phyloP scores from a whole-genome alignment of 768 basidiomycete genomes.

The Dendrothele bispora region DNA sequence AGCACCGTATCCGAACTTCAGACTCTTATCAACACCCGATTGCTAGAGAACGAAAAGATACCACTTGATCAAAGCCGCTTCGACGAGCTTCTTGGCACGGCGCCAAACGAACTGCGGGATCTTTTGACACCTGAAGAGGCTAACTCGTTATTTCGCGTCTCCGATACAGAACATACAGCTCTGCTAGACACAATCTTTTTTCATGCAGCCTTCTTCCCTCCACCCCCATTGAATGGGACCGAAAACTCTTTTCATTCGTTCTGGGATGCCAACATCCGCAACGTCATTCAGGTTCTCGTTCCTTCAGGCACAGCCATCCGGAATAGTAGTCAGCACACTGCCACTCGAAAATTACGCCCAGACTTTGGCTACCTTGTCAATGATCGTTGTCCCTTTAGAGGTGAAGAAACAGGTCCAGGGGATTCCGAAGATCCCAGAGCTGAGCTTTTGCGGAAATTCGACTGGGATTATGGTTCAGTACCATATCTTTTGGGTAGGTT shows the following conservation, averaged over 20 bases:
- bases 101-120: no score
- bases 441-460: constrained; percentile 17
- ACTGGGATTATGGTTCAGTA: constrained; percentile 22
- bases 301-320: constrained; percentile 18
- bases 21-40: no score
- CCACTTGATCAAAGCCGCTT: no score
- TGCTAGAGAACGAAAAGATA: no score
- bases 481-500: constrained; percentile 23
- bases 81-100: no score
- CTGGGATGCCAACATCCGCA: constrained; percentile 25
- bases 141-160: no score
- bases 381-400: constrained; percentile 20
- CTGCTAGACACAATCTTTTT: no score
- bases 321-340: constrained; percentile 15
- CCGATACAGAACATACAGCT: no score
- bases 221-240: constrained; percentile 11
- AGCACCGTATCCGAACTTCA: no score
- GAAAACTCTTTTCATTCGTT: constrained; percentile 14
- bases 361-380: constrained; percentile 18
- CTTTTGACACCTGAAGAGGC: no score
- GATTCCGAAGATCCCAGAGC: constrained; percentile 14
- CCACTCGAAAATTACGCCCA: constrained; percentile 15
- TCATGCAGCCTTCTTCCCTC: no score
- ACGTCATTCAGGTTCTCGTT: constrained; percentile 17
- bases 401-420: constrained; percentile 20